Evolutionary conservation across 768 basidiomycete species (phyloP), one percentile per base, ranked within the genome.

Genomic region (Pleurotus citrinopileatus): DNA sequence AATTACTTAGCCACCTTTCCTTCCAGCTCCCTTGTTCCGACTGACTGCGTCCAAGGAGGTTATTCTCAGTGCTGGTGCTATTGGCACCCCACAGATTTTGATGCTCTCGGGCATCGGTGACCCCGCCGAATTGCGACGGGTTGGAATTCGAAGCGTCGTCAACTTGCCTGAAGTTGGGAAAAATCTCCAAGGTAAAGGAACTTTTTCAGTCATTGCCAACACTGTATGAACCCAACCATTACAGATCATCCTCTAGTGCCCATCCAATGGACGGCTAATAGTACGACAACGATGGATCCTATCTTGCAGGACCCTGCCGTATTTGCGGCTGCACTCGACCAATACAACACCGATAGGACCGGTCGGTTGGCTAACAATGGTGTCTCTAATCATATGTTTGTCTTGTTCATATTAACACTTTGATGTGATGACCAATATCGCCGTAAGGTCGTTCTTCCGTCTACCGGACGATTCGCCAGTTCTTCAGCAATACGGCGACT

Each of bases 101-200:
- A 66, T 79, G 72, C 66, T 70, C n/a, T 78, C 76, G 53, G 82
- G 82, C 25, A 72, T 84, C 28, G 82, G 82, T 0, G 79, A 81
- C 3, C 57, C 55, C 46, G 77, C 79, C 55, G 72, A 80, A 2
- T 64, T 84, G 40, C 55, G 68, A 13, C 62, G 63, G 17, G 76
- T 73, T 7, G 75, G 75, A 19, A 72, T 84, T 29, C 53, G 57
- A 7, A 62, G 77, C 29, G 59, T 64, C 17, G 51, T 73, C 36
- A 72, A 73, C 43, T 65, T 82, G 6, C 77, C 81, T 5, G 81
- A 80, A 48, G 58, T 46, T 40, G 2, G 54, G 36, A 26, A 29
- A 48, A 19, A 57, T 19, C 43, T 47, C 3, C 42, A 45, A 12
- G 45, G 23, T 29, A 50, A 63, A 15, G 34, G 45, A 5, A 0